Percentiles rank a stretch among this genome's conserved stretches.
phyloP scores from a whole-genome alignment of 1,284 basidiomycete species.

The Puccinia hordei region DNA sequence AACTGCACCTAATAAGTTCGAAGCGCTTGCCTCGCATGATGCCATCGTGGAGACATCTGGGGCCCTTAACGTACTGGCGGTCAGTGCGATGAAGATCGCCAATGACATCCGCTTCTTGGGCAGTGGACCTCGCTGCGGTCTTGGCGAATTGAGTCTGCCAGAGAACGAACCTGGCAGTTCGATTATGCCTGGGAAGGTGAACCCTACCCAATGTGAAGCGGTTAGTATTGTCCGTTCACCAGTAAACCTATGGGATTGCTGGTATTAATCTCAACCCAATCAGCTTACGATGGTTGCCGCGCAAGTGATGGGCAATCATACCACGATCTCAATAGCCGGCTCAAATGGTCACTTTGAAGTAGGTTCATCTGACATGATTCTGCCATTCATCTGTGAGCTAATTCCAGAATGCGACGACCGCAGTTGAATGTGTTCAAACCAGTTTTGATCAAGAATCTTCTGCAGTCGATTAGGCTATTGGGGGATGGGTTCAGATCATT shows the following conservation, averaged over 20 bases:
- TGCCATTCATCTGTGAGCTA: neutral
- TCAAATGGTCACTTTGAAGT: conserved; percentile 97
- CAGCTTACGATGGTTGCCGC: conserved; percentile 93
- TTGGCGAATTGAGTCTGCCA: conserved; percentile 89
- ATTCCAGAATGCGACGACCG: neutral
- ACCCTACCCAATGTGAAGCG: conserved; percentile 99
- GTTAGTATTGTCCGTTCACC: conserved; percentile 51
- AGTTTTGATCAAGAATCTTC: conserved; percentile 94
- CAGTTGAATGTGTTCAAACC: conserved; percentile 99
- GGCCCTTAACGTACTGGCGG: conserved; percentile 90
- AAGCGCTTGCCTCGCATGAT: conserved; percentile 94
- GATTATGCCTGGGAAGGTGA: conserved; percentile 99
- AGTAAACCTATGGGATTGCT: neutral
- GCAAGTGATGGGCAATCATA: conserved; percentile 98
- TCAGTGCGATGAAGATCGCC: conserved; percentile 98
- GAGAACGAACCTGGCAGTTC: conserved; percentile 99
- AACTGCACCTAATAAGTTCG: conserved; percentile 99
- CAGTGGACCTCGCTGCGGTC: conserved; percentile 94
- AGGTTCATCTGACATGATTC: conserved; percentile 50
- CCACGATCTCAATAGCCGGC: conserved; percentile 86
- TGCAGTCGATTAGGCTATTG: conserved; percentile 90
- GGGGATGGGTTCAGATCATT: conserved; percentile 91
- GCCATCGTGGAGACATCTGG: conserved; percentile 96
- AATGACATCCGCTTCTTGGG: conserved; percentile 98
- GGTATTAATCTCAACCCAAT: neutral